A percentile compares a stretch with the other conserved stretches of the same genome.
Conservation (phyloP, 768 basidiomycete species). For the Trichaptum fuscoviolaceum region DNA sequence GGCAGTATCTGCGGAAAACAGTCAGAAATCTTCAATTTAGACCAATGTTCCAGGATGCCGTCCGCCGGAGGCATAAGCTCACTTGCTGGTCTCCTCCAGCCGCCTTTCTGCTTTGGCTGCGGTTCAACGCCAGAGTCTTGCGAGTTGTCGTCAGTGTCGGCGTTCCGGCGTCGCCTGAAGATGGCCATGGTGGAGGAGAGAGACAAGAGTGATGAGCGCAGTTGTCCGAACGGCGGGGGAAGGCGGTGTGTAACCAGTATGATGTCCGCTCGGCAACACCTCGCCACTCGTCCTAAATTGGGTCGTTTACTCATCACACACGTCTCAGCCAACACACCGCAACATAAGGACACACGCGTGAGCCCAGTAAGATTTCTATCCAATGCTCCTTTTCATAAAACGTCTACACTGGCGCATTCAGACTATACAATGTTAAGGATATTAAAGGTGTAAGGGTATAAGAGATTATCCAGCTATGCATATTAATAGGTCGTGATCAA, state of each 20-base stretch:
- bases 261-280: neutral
- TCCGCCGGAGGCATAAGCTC: slow-evolving; percentile 5
- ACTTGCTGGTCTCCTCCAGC: slow-evolving; percentile 85
- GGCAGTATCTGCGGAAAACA: slow-evolving; percentile 69
- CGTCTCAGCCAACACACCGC: neutral
- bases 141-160: slow-evolving; percentile 12
- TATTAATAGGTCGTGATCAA: neutral
- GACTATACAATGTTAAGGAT: neutral
- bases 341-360: no score
- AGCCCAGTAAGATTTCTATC: neutral
- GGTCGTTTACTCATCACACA: neutral
- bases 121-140: slow-evolving; percentile 41
- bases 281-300: neutral
- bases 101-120: slow-evolving; percentile 74
- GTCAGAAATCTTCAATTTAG: slow-evolving; percentile 8
- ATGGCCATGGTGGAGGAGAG: slow-evolving; percentile 20
- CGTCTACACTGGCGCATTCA: neutral
- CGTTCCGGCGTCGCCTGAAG: slow-evolving; percentile 27
- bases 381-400: neutral
- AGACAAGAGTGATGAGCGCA: slow-evolving; percentile 1
- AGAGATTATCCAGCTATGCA: neutral
- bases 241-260: neutral
- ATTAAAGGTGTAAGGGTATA: neutral
- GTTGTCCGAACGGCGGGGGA: neutral
- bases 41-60: slow-evolving; percentile 23